Evolutionary conservation across 371 early-diverging fungal species (phyloP), one percentile per base, ranked within the genome.

Genomic region (Agmasoma carcini): DNA sequence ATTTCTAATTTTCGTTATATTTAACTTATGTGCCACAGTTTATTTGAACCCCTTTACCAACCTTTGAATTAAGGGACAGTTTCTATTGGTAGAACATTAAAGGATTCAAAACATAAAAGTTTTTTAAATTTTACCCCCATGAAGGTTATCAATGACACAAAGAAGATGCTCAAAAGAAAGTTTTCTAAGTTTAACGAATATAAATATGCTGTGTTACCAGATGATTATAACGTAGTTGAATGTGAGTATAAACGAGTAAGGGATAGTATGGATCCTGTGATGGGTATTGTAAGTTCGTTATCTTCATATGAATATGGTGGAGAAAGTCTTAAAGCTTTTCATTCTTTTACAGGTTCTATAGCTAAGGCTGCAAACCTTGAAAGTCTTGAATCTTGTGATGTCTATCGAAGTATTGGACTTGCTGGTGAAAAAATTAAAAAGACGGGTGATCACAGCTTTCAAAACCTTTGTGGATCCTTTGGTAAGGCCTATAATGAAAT

Each of bases 251-350:
- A 26, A 26, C 11, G 23, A 27, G 23, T 56, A 17, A 9, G 56
- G 20, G 37, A 46, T 23, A 15, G 33, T 5, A 3, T 56, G 2
- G 40, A 46, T 17, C 11, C 34, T 17, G 6, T 56, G 9, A 11
- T 11, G 11, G 45, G 14, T 46, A 33, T 56, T 9, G 36, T 46
- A 4, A 36, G 45, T 15, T 22, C 31, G 7, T 27, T 56, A 19
- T 27, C 29, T n/a, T 15, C 27, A 11, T 62, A 70, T 49, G 67
- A 70, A 59, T 41, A 47, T 63, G 63, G 69, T 15, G 63, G 67
- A 7, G 38, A 38, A 23, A 37, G 38, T 7, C 29, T 66, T 20
- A 68, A 71, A 36, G 55, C 51, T 5, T 36, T 70, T 1, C 48
- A 54, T 22, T 54, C 59, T 4, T 57, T 30, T 25, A 25, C 64